Evolutionary conservation across 1,139 yeast species (phyloP).

Genomic region (Yamadazyma dushanensis): DNA sequence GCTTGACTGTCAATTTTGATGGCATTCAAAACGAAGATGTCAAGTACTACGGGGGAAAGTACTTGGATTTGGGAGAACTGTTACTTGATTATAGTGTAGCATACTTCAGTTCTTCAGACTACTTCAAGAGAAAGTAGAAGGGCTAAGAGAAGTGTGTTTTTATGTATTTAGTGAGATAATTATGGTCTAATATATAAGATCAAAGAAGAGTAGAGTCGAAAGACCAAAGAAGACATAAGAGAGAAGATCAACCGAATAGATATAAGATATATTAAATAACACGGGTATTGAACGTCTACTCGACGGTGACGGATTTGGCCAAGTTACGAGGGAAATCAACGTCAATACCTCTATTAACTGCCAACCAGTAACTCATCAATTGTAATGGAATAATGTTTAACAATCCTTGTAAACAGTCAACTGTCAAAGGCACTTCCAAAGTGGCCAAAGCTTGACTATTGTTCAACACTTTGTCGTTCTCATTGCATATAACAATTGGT

Average conservation of each 20-base stretch:
- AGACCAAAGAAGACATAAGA: no score
- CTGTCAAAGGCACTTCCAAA: conserved; percentile 91
- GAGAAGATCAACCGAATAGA: no score
- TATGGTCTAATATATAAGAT: no score
- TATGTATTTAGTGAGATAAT: conserved; percentile 1
- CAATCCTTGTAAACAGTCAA: conserved; percentile 96
- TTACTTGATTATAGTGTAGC: conserved; percentile 74
- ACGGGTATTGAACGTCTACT: conserved; percentile 32
- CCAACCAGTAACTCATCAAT: conserved; percentile 96
- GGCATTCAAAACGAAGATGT: conserved; percentile 45
- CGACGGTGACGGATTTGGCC: conserved; percentile 98
- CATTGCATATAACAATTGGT: conserved; percentile 91
- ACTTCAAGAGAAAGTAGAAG: conserved; percentile 45
- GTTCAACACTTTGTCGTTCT: conserved; percentile 70
- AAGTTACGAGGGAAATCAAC: conserved; percentile 99
- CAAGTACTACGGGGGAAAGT: conserved; percentile 60
- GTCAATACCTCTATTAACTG: conserved; percentile 91
- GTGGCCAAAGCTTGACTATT: conserved; percentile 58
- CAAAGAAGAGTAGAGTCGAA: no score
- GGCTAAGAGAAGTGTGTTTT: no score
- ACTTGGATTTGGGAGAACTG: conserved; percentile 83
- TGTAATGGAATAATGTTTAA: conserved; percentile 94
- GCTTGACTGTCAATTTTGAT: conserved; percentile 55
- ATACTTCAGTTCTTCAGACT: conserved; percentile 67
- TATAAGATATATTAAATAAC: background rate